phyloP scores from a whole-genome alignment of 345 rosid species.

The Barbarea vulgaris region DNA sequence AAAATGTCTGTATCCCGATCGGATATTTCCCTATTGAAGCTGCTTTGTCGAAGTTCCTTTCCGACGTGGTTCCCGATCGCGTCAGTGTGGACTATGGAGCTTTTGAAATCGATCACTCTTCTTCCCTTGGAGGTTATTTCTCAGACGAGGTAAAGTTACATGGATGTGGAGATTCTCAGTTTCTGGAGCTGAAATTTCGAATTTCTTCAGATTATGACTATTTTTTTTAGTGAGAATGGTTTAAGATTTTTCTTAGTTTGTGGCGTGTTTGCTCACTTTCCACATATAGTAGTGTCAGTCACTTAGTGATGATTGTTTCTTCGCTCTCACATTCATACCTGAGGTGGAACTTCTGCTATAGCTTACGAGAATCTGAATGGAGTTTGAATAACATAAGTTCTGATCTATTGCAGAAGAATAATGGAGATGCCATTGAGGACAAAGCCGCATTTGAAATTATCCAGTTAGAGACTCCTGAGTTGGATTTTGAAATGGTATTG shows the following conservation, averaged over 20 bases:
- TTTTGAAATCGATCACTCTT: conserved; percentile 35
- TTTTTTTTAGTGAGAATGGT: conserved; percentile 32
- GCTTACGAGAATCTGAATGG: conserved; percentile 33
- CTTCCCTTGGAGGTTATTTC: not conserved
- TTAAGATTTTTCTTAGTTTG: not conserved
- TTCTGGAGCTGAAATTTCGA: conserved; percentile 36
- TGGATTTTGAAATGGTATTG: conserved; percentile 54
- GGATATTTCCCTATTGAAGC: conserved; percentile 48
- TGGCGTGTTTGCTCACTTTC: not conserved
- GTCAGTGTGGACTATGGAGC: conserved; percentile 39
- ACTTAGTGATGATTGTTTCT: conserved; percentile 11
- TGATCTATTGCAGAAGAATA: conserved; percentile 49
- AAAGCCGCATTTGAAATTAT: conserved; percentile 39
- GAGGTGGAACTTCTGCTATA: conserved; percentile 14
- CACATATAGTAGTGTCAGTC: not conserved
- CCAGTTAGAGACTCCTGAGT: conserved; percentile 68
- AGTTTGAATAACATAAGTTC: conserved; percentile 35
- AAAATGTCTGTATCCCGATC: conserved; percentile 42
- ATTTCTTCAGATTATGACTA: not conserved
- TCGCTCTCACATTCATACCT: conserved; percentile 12
- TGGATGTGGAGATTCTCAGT: conserved; percentile 9
- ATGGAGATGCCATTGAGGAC: conserved; percentile 37
- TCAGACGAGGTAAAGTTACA: conserved; percentile 8
- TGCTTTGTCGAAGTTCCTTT: conserved; percentile 61
- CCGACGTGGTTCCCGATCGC: conserved; percentile 54